Evolutionary conservation across 441 rosid genomes (phyloP), one percentile per base, ranked within the genome.

Genomic region (Corymbia citriodora): DNA sequence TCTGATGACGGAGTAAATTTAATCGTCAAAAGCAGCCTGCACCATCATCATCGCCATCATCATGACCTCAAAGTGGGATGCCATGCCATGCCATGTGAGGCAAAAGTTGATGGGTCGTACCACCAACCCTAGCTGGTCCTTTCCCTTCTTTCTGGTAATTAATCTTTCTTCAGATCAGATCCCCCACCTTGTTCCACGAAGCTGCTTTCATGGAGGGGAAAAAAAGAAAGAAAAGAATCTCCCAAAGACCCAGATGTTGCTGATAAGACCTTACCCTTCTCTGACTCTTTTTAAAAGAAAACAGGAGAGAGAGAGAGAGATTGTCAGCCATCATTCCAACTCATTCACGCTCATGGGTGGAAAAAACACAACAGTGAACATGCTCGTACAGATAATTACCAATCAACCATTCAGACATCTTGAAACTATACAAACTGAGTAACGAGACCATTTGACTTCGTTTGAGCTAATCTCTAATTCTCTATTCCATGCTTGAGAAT

Each of bases 251-350:
- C 89, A 89, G 90, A 91, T 79, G 91, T 49, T 89, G 90, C 88
- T 89, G 94, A 93, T 90, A 87, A 87, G 93, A 90, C 93, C 92
- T 31, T 31, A 91, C 87, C 49, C 53, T 74, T 88, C 85, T 88
- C 88, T 86, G 91, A 90, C 93, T 90, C 86, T 59, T 91, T 79
- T 40, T 89, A 63, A 36, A 33, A 40, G 15, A 27, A 82, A 45
- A 88, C 6, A 45, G 19, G 17, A 33, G 45, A 91, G 85, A 72
- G 25, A 52, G 48, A 27, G 33, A 23, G 45, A 10, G 81, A 91
- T 88, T 90, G 89, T 91, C 90, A 88, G 55, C 93, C 92, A 92
- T 92, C 91, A 68, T 83, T 92, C 89, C 91, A 91, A 83, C 91
- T 25, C 27, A 79, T 17, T 9, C 17, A n/a, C 49, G 85, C 83